Conservation (phyloP, 495 filamentous ascomycete species). For the Cairneyella variabilis region DNA sequence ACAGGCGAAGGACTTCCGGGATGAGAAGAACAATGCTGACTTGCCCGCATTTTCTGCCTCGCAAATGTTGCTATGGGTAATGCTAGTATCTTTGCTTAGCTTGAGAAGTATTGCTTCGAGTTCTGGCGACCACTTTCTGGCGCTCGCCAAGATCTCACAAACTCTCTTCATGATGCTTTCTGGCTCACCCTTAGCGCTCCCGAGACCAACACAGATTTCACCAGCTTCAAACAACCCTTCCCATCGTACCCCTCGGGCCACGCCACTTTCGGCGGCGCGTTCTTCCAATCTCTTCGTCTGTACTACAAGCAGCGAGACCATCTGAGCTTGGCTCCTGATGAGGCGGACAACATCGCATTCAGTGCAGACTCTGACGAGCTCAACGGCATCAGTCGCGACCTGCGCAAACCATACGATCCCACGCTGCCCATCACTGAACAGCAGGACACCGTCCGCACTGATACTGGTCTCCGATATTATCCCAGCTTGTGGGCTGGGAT, state of each 20-base stretch:
- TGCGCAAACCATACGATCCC: conserved; percentile 29
- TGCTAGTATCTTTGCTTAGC: conserved; percentile 35
- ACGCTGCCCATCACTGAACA: conserved; percentile 29
- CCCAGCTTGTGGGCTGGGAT: conserved; percentile 31
- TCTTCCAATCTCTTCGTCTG: conserved; percentile 30
- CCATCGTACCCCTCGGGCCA: conserved; percentile 35
- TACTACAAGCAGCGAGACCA: conserved; percentile 31
- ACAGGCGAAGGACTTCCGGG: not conserved
- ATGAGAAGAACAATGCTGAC: conserved; percentile 33
- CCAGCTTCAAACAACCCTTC: conserved; percentile 35
- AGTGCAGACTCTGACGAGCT: conserved; percentile 31
- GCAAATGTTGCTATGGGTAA: conserved; percentile 30
- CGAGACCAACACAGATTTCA: conserved; percentile 30
- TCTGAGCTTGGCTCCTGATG: conserved; percentile 25
- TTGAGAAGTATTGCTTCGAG: conserved; percentile 31
- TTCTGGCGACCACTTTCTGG: conserved; percentile 36
- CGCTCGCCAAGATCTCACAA: conserved; percentile 26
- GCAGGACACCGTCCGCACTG: conserved; percentile 29
- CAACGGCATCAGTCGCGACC: conserved; percentile 31
- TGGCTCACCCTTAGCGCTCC: conserved; percentile 33
- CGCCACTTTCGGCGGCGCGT: conserved; percentile 35
- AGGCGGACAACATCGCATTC: conserved; percentile 30
- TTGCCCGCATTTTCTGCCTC: conserved; percentile 31
- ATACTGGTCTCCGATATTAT: conserved; percentile 21
- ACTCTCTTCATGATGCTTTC: conserved; percentile 27